Evolutionary conservation across 805 yeast genomes (phyloP).

Genomic region (Saccharomyces eubayanus): DNA sequence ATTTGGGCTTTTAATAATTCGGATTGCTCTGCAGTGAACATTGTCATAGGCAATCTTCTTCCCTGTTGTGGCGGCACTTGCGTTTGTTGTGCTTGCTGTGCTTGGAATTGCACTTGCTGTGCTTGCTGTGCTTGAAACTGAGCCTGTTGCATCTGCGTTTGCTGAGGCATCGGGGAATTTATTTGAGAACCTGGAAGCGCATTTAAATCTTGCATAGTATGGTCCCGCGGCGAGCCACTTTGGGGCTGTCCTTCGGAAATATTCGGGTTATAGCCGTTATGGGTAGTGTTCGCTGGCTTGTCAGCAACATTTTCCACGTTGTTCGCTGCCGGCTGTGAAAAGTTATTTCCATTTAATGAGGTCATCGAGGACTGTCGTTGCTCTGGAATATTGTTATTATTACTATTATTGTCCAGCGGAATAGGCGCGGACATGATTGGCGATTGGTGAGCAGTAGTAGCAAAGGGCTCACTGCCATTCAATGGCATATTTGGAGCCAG

Average conservation of each 20-base stretch:
- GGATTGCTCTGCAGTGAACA: conserved; percentile 27
- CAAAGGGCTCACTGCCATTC: background rate
- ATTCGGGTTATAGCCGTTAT: background rate
- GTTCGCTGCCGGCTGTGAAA: background rate
- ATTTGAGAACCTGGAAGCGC: background rate
- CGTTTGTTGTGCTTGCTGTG: conserved; percentile 2
- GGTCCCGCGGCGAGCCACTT: background rate
- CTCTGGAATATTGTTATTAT: background rate
- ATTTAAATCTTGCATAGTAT: background rate
- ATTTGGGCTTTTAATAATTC: conserved; percentile 29
- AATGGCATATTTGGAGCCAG: background rate
- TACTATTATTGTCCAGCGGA: background rate
- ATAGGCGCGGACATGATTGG: background rate
- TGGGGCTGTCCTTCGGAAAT: background rate
- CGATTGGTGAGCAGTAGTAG: background rate
- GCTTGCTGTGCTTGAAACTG: conserved; percentile 5
- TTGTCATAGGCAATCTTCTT: conserved; percentile 6
- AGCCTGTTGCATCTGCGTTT: conserved; percentile 4
- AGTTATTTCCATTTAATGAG: background rate
- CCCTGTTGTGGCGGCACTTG: conserved; percentile 8
- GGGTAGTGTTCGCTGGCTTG: background rate
- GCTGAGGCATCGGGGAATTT: conserved; percentile 5
- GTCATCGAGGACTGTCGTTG: background rate
- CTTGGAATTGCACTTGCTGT: background rate
- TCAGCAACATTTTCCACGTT: background rate